Evolutionary conservation across 768 basidiomycete species (phyloP), one percentile per base, ranked within the genome.

Genomic region (Kwoniella newhampshirensis): DNA sequence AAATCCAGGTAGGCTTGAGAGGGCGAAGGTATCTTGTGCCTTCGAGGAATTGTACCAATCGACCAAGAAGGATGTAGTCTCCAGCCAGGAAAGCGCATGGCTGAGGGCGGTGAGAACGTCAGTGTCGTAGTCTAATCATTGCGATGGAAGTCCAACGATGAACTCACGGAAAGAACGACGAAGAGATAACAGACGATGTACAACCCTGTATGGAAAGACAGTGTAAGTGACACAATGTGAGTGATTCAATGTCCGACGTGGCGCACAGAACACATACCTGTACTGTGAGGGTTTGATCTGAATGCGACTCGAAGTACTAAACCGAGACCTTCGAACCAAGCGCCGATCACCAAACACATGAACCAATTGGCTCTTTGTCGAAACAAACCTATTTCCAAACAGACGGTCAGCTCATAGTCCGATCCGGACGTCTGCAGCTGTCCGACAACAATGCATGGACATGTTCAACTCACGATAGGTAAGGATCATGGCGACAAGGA

Each of bases 71-170:
- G 51, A 75, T 77, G 45, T 75, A 77, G 50, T 77, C 67, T 25
- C 64, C 73, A 23, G 75, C 75, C 7, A 76, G 47, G 63, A 77
- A 75, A 2, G 75, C 73, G 28, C 75, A 77, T 15, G 75, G 75
- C 64, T 70, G 44, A 5, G 25, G 20, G 32, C n/a, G n/a, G n/a
- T n/a, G n/a, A n/a, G 13, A 40, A 20, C 30, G 17, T 36, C 8
- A 20, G n/a, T n/a, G n/a, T n/a, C n/a, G n/a, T n/a, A n/a, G 6
- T 36, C 17, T 26, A 54, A 28, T 12, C 41, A 41, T 5, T 3
- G 32, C n/a, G n/a, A n/a, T 37, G 11, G 36, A 5, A 47, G 15
- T 13, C 44, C 12, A 43, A 27, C n/a, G 26, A 43, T 7, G 35
- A 4, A 68, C 69, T 62, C 28, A 74, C 70, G 23, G 63, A 73